phyloP scores from a whole-genome alignment of 352 stramenopile species.

The Albugo candida region DNA sequence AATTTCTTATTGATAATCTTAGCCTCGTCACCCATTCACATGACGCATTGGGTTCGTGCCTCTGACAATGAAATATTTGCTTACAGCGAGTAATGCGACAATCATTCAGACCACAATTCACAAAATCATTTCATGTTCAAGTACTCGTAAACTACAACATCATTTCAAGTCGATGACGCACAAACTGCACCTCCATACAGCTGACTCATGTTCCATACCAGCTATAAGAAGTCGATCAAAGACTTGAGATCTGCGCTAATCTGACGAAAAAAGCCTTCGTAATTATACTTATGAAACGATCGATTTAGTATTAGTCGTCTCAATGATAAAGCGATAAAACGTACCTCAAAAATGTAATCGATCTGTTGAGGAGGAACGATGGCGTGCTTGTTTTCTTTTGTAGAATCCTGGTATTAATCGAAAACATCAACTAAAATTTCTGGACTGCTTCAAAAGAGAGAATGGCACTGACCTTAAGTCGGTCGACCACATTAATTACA shows the following conservation, averaged over 20 bases:
- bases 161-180: too few relatives aligned
- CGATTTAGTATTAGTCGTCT: background rate
- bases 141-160: too few relatives aligned
- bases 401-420: conserved; percentile 25
- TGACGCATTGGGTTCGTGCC: too few relatives aligned
- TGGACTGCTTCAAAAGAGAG: background rate
- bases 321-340: background rate
- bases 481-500: conserved; percentile 33
- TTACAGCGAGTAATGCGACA: too few relatives aligned
- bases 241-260: conserved; percentile 51
- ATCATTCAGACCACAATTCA: too few relatives aligned
- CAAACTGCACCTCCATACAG: too few relatives aligned
- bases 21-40: too few relatives aligned
- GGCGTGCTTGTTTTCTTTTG: conserved; percentile 34
- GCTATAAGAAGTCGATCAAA: conserved; percentile 32
- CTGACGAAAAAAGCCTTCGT: conserved; percentile 68
- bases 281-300: conserved; percentile 38
- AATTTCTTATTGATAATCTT: too few relatives aligned
- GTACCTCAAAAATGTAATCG: conserved; percentile 81
- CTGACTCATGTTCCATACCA: too few relatives aligned
- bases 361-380: conserved; percentile 53
- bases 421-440: background rate
- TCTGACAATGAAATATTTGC: too few relatives aligned
- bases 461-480: conserved; percentile 28
- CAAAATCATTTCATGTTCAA: too few relatives aligned